Percentiles rank a stretch among this genome's conserved stretches.
phyloP scores from a whole-genome alignment of 306 rosid species.

The Nissolia schottii region DNA sequence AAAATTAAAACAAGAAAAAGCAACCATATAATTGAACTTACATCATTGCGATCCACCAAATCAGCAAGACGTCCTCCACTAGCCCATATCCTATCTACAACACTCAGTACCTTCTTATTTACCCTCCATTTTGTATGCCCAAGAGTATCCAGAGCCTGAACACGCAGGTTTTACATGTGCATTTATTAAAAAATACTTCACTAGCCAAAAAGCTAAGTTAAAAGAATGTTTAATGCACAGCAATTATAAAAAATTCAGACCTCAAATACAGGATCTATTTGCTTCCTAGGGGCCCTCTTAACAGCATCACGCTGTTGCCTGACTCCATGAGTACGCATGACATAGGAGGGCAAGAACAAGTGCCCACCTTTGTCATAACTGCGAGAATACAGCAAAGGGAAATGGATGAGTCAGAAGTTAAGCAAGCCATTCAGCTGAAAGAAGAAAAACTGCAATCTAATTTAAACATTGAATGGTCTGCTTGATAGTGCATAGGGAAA shows the following conservation, averaged over 20 bases:
- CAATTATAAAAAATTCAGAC: conserved; percentile 31
- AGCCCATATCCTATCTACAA: conserved; percentile 89
- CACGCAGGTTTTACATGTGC: neutral
- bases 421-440: conserved; percentile 5
- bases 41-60: conserved; percentile 86
- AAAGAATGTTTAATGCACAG: neutral
- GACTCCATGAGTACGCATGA: conserved; percentile 95
- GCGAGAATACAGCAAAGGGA: conserved; percentile 24
- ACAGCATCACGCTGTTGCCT: conserved; percentile 88
- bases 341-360: conserved; percentile 76
- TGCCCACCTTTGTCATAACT: conserved; percentile 96
- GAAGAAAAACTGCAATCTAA: neutral
- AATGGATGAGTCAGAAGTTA: neutral
- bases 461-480: neutral
- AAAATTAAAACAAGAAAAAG: neutral
- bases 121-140: conserved; percentile 87
- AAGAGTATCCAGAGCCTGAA: conserved; percentile 85
- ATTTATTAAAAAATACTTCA: conserved; percentile 1
- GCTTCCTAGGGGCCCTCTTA: conserved; percentile 64
- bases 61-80: conserved; percentile 79
- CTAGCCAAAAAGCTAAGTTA: conserved; percentile 4
- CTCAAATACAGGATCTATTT: conserved; percentile 74
- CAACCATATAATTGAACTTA: conserved; percentile 40
- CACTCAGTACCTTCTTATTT: conserved; percentile 64
- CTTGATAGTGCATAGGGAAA: conserved; percentile 1